Conservation (phyloP, 2,329 filamentous ascomycete species). For the Penicillium sp. region DNA sequence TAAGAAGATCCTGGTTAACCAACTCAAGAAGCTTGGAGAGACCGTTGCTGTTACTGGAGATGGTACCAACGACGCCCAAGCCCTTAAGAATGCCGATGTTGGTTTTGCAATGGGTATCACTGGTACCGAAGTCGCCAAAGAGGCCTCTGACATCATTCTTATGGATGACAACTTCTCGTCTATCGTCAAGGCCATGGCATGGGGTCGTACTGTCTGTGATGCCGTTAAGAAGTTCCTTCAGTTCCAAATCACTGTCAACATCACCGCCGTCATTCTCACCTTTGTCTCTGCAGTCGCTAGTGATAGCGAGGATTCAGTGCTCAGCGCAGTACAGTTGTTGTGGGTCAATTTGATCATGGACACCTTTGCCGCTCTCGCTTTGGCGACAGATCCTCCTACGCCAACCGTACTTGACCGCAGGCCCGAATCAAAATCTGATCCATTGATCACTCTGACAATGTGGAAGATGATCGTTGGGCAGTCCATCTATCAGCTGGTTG, state of each 20-base stretch:
- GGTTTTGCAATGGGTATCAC: constrained; percentile 81
- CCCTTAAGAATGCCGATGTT: constrained; percentile 70
- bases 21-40: constrained; percentile 63
- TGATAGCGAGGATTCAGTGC: constrained; percentile 48
- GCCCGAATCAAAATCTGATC: constrained; percentile 40
- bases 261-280: constrained; percentile 57
- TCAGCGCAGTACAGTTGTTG: constrained; percentile 58
- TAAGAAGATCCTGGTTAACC: constrained; percentile 63
- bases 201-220: constrained; percentile 70
- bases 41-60: constrained; percentile 77
- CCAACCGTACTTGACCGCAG: constrained; percentile 49
- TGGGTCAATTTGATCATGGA: constrained; percentile 66
- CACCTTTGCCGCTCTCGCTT: constrained; percentile 57
- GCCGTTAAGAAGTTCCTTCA: constrained; percentile 65
- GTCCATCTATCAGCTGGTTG: constrained; percentile 36
- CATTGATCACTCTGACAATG: constrained; percentile 41
- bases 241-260: constrained; percentile 51
- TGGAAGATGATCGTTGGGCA: constrained; percentile 42
- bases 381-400: constrained; percentile 56
- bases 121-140: constrained; percentile 74
- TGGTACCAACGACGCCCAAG: constrained; percentile 74
- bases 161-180: constrained; percentile 84
- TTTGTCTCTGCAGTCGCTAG: constrained; percentile 56
- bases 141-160: constrained; percentile 73
- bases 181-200: constrained; percentile 75